Evolutionary conservation across 495 filamentous ascomycete genomes (phyloP).

Genomic region (Opeltia flavorubescens): DNA sequence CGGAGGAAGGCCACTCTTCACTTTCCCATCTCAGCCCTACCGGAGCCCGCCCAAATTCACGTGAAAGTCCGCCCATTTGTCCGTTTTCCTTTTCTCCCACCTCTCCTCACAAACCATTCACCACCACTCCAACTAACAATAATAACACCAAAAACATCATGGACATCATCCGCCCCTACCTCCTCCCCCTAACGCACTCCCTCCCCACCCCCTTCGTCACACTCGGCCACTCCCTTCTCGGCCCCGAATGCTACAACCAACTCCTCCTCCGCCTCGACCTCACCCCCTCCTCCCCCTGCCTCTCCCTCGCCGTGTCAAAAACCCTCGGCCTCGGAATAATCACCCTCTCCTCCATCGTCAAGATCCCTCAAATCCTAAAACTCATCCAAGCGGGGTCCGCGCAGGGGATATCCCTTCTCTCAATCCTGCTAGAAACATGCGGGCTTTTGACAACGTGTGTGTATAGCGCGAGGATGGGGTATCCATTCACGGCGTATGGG

Average conservation of each 20-base stretch:
- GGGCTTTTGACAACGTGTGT: conserved; percentile 72
- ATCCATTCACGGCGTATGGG: conserved; percentile 91
- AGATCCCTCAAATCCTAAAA: conserved; percentile 92
- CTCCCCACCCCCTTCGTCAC: conserved; percentile 67
- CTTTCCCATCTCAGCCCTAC: too few species aligned
- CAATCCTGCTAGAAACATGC: conserved; percentile 80
- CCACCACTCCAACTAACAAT: not conserved
- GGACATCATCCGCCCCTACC: conserved; percentile 44
- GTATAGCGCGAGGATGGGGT: conserved; percentile 79
- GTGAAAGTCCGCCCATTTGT: too few species aligned
- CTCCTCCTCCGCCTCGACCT: conserved; percentile 71
- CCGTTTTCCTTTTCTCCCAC: too few species aligned
- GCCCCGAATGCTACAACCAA: conserved; percentile 65
- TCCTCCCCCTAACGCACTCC: conserved; percentile 65
- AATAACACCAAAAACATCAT: conserved; percentile 3
- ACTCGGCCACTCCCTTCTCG: conserved; percentile 64
- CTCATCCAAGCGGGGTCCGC: conserved; percentile 65
- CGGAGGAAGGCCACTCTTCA: too few species aligned
- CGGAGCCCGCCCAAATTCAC: too few species aligned
- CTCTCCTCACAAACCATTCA: not conserved
- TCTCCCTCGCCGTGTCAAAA: conserved; percentile 81
- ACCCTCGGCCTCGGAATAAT: conserved; percentile 87
- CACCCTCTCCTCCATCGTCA: conserved; percentile 73
- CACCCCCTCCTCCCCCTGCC: conserved; percentile 51
- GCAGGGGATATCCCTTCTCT: conserved; percentile 72